These are phyloP conservation scores for Boletus rufocinnamomeus DNA, from an alignment of 768 basidiomycete genomes.

Conservation along the genomic window DNA sequence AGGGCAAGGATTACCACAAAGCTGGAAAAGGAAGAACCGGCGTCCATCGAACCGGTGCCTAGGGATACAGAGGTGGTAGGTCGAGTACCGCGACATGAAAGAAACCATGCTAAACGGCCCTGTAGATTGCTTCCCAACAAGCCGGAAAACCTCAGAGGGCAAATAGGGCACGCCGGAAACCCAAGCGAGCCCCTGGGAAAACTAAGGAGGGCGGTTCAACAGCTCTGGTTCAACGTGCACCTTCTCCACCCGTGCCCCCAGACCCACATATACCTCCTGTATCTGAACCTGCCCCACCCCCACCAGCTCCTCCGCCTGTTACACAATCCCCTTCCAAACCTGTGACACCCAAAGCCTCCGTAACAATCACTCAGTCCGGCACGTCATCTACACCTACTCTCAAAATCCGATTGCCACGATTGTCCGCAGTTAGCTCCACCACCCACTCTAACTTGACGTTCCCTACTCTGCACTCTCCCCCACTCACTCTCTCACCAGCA, in stretches of 20 bases:
- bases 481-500: slow-evolving; percentile 22
- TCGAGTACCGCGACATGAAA: background rate
- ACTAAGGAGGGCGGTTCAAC: slow-evolving; percentile 18
- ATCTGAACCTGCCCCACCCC: slow-evolving; percentile 14
- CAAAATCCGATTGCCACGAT: slow-evolving; percentile 36
- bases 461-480: slow-evolving; percentile 27
- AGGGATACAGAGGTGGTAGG: slow-evolving; percentile 21
- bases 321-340: slow-evolving; percentile 25
- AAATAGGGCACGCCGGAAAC: slow-evolving; percentile 29
- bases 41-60: slow-evolving; percentile 6
- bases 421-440: slow-evolving; percentile 32
- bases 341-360: slow-evolving; percentile 35
- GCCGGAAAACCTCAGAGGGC: slow-evolving; percentile 17
- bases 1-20: slow-evolving; percentile 33
- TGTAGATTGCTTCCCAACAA: slow-evolving; percentile 16
- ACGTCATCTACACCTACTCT: slow-evolving; percentile 37
- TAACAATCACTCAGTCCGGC: slow-evolving; percentile 36
- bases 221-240: slow-evolving; percentile 10
- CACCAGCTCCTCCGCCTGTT: slow-evolving; percentile 9
- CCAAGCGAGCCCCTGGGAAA: slow-evolving; percentile 18
- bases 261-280: slow-evolving; percentile 18
- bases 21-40: slow-evolving; percentile 28
- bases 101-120: slow-evolving; percentile 3
- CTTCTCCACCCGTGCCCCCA: slow-evolving; percentile 14
- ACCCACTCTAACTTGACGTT: slow-evolving; percentile 24